These are phyloP conservation scores for Breviolum minutum DNA, from an alignment of 73 alveolate species.

Conservation along the genomic window DNA sequence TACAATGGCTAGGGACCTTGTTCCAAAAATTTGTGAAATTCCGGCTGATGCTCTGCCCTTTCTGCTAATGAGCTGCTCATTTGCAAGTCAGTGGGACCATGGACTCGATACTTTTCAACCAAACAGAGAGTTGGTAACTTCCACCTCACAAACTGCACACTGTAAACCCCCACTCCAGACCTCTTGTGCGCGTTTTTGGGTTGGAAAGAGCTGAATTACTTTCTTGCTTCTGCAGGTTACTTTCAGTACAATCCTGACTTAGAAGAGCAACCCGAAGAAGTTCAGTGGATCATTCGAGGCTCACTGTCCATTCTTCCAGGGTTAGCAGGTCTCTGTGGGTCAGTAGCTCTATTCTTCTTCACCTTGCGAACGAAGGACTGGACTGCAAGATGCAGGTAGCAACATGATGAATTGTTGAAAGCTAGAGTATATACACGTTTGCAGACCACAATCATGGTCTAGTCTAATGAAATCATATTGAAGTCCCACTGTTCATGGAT, in stretches of 20 bases:
- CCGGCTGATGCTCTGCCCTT: conserved; percentile 56
- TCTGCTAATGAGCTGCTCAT: conserved; percentile 20
- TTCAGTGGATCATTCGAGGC: conserved; percentile 61
- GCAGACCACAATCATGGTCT: too few species aligned
- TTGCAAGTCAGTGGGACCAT: not conserved
- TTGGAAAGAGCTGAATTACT: not conserved
- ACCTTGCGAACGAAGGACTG: conserved; percentile 27
- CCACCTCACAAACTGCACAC: too few species aligned
- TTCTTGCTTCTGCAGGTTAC: conserved; percentile 1
- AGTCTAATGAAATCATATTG: too few species aligned
- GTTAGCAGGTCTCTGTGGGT: conserved; percentile 6
- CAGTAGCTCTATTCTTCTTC: conserved; percentile 12
- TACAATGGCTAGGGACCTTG: conserved; percentile 44
- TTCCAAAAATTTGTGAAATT: conserved; percentile 50
- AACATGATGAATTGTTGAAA: not conserved
- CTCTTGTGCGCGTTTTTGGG: too few species aligned
- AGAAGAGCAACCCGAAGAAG: conserved; percentile 18
- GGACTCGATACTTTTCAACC: too few species aligned
- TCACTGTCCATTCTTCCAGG: conserved; percentile 31
- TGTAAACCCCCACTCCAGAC: too few species aligned
- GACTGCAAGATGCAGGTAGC: not conserved
- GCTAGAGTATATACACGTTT: not conserved
- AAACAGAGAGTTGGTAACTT: too few species aligned
- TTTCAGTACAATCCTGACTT: conserved; percentile 56
- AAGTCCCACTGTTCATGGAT: too few species aligned